Conservation (phyloP, 169 alveolate genomes). For the Plasmodium knowlesi region DNA sequence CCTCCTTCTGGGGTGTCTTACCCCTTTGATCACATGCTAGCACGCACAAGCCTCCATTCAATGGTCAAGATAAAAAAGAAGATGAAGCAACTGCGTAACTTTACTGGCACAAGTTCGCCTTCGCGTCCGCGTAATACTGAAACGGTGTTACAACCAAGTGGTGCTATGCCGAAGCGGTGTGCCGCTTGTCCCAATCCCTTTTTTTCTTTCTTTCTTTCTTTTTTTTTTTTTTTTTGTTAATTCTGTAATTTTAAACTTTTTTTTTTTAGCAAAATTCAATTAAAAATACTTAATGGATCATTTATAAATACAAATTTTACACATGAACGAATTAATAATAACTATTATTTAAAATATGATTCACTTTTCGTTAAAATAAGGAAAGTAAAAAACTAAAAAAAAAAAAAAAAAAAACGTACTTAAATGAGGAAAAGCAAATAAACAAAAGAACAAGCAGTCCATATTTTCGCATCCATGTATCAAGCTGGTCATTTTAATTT, state of each 20-base stretch:
- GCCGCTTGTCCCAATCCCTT: neutral
- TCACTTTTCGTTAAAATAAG: neutral
- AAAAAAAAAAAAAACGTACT: neutral
- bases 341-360: neutral
- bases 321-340: neutral
- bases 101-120: neutral
- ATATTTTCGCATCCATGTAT: neutral
- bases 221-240: neutral
- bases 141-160: too few species aligned
- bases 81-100: neutral
- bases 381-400: neutral
- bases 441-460: neutral
- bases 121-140: neutral
- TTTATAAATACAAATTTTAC: neutral
- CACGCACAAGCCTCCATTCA: constrained; percentile 3
- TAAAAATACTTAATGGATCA: neutral
- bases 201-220: neutral
- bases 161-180: neutral
- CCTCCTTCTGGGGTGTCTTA: neutral
- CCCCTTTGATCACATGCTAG: neutral
- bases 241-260: neutral
- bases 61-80: neutral
- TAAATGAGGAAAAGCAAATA: neutral
- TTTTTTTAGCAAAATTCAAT: neutral
- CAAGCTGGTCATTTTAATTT: neutral